A percentile compares a stretch with the other conserved stretches of the same genome.
Conservation (phyloP, 2,329 filamentous ascomycete species). For the Fusarium albidum region DNA sequence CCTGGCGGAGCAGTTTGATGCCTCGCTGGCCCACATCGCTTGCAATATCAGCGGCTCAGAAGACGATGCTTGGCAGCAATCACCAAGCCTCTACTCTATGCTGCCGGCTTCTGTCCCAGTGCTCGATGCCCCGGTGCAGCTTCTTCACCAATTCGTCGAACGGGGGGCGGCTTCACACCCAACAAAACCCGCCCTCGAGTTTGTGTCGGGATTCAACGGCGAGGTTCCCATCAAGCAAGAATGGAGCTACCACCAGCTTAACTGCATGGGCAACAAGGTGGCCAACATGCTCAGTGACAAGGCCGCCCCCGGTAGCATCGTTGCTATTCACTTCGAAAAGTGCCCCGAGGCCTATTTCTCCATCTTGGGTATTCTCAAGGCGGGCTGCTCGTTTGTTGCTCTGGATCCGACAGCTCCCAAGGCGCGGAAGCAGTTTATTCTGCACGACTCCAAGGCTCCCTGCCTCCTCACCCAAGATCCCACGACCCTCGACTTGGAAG, state of each 20-base stretch:
- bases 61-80: slow-evolving; percentile 46
- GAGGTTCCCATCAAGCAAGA: slow-evolving; percentile 53
- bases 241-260: slow-evolving; percentile 81
- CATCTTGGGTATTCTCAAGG: slow-evolving; percentile 83
- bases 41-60: slow-evolving; percentile 53
- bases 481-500: slow-evolving; percentile 44
- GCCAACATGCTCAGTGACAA: slow-evolving; percentile 68
- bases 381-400: slow-evolving; percentile 82
- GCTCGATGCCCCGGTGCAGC: slow-evolving; percentile 64
- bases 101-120: slow-evolving; percentile 65
- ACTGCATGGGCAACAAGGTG: slow-evolving; percentile 75
- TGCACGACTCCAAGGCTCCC: slow-evolving; percentile 74
- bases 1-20: slow-evolving; percentile 77
- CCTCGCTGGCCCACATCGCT: slow-evolving; percentile 67
- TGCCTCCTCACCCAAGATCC: slow-evolving; percentile 65
- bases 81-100: slow-evolving; percentile 66
- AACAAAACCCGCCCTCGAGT: slow-evolving; percentile 75
- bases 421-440: slow-evolving; percentile 79
- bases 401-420: slow-evolving; percentile 78
- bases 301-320: slow-evolving; percentile 65
- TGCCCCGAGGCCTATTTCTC: slow-evolving; percentile 84
- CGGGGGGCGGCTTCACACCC: slow-evolving; percentile 63
- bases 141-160: slow-evolving; percentile 85
- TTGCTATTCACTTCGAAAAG: slow-evolving; percentile 85
- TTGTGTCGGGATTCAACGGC: slow-evolving; percentile 66